phyloP scores from a whole-genome alignment of 2,329 filamentous ascomycete species.

The Fusarium ambrosium region DNA sequence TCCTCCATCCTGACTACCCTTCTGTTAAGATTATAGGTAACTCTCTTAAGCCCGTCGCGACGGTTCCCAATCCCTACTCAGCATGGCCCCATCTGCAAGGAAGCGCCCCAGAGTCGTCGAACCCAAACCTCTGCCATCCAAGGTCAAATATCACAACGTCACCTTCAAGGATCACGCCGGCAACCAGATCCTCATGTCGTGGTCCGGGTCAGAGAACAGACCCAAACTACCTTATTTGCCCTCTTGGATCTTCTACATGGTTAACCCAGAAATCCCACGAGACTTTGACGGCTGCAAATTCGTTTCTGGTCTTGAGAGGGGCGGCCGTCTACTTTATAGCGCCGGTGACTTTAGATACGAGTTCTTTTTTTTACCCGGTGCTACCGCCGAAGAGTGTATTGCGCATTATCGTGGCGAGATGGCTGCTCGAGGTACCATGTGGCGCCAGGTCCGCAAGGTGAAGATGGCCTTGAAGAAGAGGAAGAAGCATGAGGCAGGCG shows the following conservation, averaged over 20 bases:
- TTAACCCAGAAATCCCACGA: neutral
- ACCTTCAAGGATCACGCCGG: neutral
- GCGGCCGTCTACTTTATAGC: neutral
- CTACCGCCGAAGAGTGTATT: conserved; percentile 9
- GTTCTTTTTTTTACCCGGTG: neutral
- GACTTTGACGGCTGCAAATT: conserved; percentile 4
- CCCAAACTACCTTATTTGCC: conserved; percentile 1
- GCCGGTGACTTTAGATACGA: neutral
- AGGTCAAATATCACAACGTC: neutral
- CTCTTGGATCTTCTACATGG: conserved; percentile 5
- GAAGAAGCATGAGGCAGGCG: conserved; percentile 1
- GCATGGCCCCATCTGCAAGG: neutral
- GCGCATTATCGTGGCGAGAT: conserved; percentile 12
- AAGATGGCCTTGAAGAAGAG: conserved; percentile 2
- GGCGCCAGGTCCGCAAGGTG: conserved; percentile 14
- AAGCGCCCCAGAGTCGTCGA: neutral
- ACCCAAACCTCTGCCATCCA: neutral
- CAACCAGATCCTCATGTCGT: neutral
- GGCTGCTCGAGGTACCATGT: conserved; percentile 13
- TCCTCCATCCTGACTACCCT: neutral
- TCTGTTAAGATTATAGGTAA: neutral
- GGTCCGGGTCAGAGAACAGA: neutral
- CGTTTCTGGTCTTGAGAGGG: neutral
- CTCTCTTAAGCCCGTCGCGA: neutral
- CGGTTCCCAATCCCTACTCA: neutral